Conservation (phyloP, 371 early-diverging fungal genomes). For the Agmasoma carcini region DNA sequence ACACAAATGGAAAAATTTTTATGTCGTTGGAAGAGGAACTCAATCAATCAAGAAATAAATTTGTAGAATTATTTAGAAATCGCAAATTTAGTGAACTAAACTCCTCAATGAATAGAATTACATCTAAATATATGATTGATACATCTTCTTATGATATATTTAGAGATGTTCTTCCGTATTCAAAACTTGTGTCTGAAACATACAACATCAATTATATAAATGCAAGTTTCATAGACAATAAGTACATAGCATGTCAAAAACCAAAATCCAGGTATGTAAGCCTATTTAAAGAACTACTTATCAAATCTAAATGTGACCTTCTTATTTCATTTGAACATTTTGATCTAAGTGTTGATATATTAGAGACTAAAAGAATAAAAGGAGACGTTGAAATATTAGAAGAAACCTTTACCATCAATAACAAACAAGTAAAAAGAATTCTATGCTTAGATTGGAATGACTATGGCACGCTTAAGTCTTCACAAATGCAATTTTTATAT, state of each 20-base stretch:
- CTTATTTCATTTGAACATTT: slow-evolving; percentile 20
- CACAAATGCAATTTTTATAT: slow-evolving; percentile 20
- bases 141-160: too few relatives aligned
- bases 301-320: slow-evolving; percentile 18
- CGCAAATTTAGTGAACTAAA: too few relatives aligned
- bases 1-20: too few relatives aligned
- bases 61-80: too few relatives aligned
- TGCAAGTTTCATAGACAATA: slow-evolving; percentile 14
- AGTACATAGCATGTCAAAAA: slow-evolving; percentile 28
- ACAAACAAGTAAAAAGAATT: slow-evolving; percentile 15
- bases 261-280: slow-evolving; percentile 14
- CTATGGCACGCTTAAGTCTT: background rate
- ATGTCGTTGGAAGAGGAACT: too few relatives aligned
- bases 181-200: slow-evolving; percentile 13
- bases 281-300: slow-evolving; percentile 17
- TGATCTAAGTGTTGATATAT: slow-evolving; percentile 15
- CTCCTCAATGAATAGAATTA: too few relatives aligned
- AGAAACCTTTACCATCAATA: slow-evolving; percentile 12
- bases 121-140: too few relatives aligned
- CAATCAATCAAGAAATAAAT: too few relatives aligned
- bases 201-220: slow-evolving; percentile 29
- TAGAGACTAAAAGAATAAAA: background rate
- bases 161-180: too few relatives aligned
- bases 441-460: slow-evolving; percentile 33
- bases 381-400: background rate